These are phyloP conservation scores for Pyricularia sp. DNA, from an alignment of 2,329 filamentous ascomycete species.

Conservation along the genomic window DNA sequence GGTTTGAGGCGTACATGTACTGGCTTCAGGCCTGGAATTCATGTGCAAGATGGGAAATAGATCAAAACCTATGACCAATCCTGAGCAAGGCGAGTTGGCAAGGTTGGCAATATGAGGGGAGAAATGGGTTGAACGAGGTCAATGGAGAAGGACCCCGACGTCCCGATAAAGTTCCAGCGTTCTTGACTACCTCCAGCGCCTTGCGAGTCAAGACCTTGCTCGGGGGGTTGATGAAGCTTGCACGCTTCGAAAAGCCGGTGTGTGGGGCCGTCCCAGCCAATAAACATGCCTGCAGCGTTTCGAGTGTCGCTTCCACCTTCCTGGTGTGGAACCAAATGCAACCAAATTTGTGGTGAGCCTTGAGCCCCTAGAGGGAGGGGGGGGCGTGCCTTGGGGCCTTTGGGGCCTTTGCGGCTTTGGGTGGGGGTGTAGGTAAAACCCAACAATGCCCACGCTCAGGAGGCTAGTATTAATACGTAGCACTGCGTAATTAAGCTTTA, in stretches of 20 bases:
- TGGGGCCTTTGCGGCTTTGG: too few species aligned
- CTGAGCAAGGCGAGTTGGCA: background rate
- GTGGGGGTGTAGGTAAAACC: background rate
- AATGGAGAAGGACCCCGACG: background rate
- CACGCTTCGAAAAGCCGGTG: background rate
- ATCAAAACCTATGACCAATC: background rate
- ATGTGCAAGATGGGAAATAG: background rate
- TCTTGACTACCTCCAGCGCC: background rate
- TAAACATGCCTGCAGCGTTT: background rate
- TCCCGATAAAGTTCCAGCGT: background rate
- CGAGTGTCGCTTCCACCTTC: background rate
- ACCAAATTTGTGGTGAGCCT: background rate
- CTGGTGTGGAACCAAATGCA: background rate
- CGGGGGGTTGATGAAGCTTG: background rate
- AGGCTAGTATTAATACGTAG: too few species aligned
- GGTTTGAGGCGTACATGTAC: background rate
- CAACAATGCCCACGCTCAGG: background rate
- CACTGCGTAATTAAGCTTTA: background rate
- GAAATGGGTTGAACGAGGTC: background rate
- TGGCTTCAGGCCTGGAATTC: background rate
- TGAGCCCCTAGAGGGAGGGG: background rate
- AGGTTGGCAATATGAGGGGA: background rate
- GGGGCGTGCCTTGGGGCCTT: too few species aligned
- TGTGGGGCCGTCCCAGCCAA: background rate
- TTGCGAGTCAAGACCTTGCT: background rate